Evolutionary conservation across 495 filamentous ascomycete genomes (phyloP).

Genomic region (Cladorrhinum samala): DNA sequence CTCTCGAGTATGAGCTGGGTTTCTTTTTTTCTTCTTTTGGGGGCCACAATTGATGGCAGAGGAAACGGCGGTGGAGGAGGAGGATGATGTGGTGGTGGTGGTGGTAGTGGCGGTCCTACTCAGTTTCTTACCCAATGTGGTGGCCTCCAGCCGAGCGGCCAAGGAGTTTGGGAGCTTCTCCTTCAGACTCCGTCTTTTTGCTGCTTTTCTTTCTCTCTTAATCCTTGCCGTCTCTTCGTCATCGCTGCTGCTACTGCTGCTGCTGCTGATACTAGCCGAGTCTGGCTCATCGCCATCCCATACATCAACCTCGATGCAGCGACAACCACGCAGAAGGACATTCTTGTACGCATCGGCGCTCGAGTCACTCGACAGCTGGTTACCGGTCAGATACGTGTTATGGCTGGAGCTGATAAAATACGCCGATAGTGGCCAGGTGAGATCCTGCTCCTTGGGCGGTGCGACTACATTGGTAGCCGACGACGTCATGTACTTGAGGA

Average conservation of each 20-base stretch:
- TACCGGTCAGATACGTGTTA: constrained; percentile 90
- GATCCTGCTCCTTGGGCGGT: constrained; percentile 39
- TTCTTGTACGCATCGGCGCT: constrained; percentile 77
- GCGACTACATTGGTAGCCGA: constrained; percentile 41
- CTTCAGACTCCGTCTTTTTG: constrained; percentile 21
- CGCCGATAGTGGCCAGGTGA: constrained; percentile 64
- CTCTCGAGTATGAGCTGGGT: not conserved
- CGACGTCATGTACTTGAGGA: constrained; percentile 58
- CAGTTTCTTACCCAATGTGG: constrained; percentile 34
- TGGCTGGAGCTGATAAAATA: constrained; percentile 93
- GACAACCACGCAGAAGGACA: constrained; percentile 76
- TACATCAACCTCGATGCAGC: constrained; percentile 92
- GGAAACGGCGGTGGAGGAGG: no score
- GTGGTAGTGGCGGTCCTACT: not conserved
- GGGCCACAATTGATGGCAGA: not conserved
- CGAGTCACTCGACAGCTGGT: constrained; percentile 81
- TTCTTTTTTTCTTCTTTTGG: not conserved
- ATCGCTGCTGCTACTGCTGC: constrained; percentile 22
- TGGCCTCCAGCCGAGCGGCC: constrained; percentile 31
- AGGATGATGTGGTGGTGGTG: not conserved
- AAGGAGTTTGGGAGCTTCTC: constrained; percentile 36
- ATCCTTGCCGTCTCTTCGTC: constrained; percentile 15
- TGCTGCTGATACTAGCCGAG: constrained; percentile 25
- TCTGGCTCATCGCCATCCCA: constrained; percentile 73
- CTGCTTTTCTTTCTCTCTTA: not conserved